Base-by-base conservation (phyloP, 352 stramenopile genomes). In the Globisporangium takayamanum region DNA sequence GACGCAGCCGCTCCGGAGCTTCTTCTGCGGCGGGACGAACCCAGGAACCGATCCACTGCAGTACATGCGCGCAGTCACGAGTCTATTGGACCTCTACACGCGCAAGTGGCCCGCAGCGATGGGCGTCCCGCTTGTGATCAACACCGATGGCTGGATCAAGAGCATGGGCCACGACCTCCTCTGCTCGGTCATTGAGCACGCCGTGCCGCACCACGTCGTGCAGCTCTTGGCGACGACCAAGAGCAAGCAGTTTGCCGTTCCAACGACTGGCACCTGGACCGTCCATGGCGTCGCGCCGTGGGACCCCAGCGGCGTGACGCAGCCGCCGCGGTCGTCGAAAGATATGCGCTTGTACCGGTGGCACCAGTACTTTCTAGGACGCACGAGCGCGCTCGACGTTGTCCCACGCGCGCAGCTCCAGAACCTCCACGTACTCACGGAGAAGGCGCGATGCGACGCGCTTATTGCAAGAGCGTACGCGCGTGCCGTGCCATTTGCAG, bases 121-220 rank as follows among this genome's bases (percentile, higher is more conserved):
- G 28, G 41, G 63, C 42, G 74, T 96, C 28, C 95, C 95, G 36
- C 74, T 99, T 1, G 70, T 99, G 15, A 84, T 99, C 60, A 99
- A 99, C 68, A 98, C 95, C 16, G 95, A 98, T 70, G 96, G 96
- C 45, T 99, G 95, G 95, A 87, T 99, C 57, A 98, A 98, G 76
- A 97, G 94, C 52, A 95, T 99, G 76, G 96, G 96, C 11, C 88
- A 94, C 62, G 88, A 99, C 60, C 74, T 99, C 58, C 80, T 99
- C 39, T 94, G 88, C 55, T 81, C 80, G 22, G 78, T 98, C 42
- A 91, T 98, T 37, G 67, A 92, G 36, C 74, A 83, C 50, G 72
- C 89, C 2, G 67, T 72, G 46, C 94, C 94, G 15, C 74, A 90
- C 6, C 89, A 98, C 74, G 82, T 99, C 59, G 83, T 98, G 41